Evolutionary conservation across 805 yeast species (phyloP), one percentile per base, ranked within the genome.

Genomic region (Pichia gijzeniarum): DNA sequence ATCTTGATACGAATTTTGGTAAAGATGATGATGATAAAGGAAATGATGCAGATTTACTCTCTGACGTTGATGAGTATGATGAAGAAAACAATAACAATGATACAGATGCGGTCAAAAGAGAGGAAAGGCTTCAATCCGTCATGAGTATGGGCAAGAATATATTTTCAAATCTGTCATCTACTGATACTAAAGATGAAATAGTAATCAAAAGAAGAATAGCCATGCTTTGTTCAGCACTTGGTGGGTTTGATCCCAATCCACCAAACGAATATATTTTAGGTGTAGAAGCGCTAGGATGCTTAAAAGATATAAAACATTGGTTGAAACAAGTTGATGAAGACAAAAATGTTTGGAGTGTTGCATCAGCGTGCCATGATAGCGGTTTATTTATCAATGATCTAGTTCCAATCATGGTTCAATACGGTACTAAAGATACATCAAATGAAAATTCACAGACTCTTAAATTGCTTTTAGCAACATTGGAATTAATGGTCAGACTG

Each of bases 261-360:
- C 61, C 65, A 4, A 51, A 59, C 2, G 61, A 64, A 1, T 93
- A 93, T 57, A 78, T 77, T 48, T 72, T 90, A 3, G 98, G 98
- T 10, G 88, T 83, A 48, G 97, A 91, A 57, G 95, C 95, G 2
- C 61, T 77, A 45, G 89, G 89, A 0, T 88, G 97, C 64, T 65
- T 93, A 28, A 82, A 85, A 54, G 99, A 93, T 64, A 64, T 93
- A 50, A 88, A 87, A 60, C 73, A 85, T 54, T 91, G 98, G 96
- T 74, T 93, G 44, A 80, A 79, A 53, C 71, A 83, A 1, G 90
- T 86, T 38, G 98, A 91, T 62, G 93, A 86, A 46, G 73, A 73
- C 36, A 73, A 77, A 43, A 72, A 77, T 43, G 70, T 81, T 14
- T 82, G 80, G 72, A 88, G 83, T 49, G 96, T 91, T 5, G 95